Conservation (phyloP, 352 stramenopile species). For the Pythium coloratum region DNA sequence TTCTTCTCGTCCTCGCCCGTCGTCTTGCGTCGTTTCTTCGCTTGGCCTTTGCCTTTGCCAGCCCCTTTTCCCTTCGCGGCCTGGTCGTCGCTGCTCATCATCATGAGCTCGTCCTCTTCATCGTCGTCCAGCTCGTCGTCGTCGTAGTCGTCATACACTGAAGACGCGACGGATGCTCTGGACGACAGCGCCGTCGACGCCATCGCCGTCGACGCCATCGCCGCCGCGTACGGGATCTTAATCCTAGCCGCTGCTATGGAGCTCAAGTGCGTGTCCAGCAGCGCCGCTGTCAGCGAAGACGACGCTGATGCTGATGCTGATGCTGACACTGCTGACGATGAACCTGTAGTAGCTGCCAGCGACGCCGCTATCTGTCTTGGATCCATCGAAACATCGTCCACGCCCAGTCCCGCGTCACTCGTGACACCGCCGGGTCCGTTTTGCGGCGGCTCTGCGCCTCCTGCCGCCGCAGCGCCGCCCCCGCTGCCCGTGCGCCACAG, state of each 20-base stretch:
- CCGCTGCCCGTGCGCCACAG: conserved; percentile 43
- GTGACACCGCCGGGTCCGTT: background rate
- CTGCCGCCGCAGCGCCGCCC: background rate
- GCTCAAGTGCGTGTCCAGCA: conserved; percentile 18
- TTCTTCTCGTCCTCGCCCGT: conserved; percentile 41
- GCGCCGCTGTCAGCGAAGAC: conserved; percentile 13
- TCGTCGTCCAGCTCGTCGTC: conserved; percentile 38
- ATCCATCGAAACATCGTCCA: background rate
- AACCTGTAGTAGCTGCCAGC: background rate
- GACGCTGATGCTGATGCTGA: background rate
- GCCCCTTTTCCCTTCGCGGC: background rate
- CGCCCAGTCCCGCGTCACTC: background rate
- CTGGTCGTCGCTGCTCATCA: conserved; percentile 17
- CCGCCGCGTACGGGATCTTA: conserved; percentile 16
- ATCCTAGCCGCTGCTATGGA: background rate
- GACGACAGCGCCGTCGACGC: conserved; percentile 20
- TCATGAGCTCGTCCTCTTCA: conserved; percentile 6
- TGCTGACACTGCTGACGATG: background rate
- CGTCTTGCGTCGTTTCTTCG: conserved; percentile 20
- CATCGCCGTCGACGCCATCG: background rate
- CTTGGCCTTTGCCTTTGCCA: conserved; percentile 5
- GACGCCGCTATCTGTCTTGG: conserved; percentile 2
- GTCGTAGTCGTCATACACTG: conserved; percentile 18
- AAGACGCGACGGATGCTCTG: conserved; percentile 13
- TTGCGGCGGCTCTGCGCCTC: background rate